Conservation (phyloP, 2,329 filamentous ascomycete genomes). For the Xylaria hypoxylon region DNA sequence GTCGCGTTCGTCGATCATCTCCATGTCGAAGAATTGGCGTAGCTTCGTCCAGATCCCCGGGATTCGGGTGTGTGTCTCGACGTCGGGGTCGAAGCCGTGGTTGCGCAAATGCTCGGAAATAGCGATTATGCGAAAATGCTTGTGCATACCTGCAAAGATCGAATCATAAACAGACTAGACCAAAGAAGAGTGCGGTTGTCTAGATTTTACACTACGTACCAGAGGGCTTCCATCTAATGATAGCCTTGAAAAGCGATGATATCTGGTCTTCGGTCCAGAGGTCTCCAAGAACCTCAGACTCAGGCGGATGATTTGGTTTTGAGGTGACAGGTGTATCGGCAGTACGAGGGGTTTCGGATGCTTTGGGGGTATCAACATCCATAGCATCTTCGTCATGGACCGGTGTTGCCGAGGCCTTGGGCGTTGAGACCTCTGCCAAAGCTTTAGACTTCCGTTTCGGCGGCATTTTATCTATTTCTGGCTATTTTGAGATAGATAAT, state of each 20-base stretch:
- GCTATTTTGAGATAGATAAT: neutral
- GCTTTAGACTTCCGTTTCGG: conserved; percentile 75
- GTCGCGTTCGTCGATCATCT: conserved; percentile 86
- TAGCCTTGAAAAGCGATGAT: conserved; percentile 89
- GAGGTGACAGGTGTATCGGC: conserved; percentile 52
- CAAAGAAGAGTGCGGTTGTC: neutral
- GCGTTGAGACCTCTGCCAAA: conserved; percentile 68
- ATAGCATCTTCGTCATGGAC: conserved; percentile 69
- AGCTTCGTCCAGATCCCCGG: conserved; percentile 94
- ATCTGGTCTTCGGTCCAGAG: conserved; percentile 97
- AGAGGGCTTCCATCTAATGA: conserved; percentile 96
- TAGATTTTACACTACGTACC: conserved; percentile 61
- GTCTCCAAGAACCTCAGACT: conserved; percentile 65
- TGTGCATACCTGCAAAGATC: conserved; percentile 78
- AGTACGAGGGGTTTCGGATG: conserved; percentile 63
- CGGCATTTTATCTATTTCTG: conserved; percentile 64
- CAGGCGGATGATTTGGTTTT: conserved; percentile 54
- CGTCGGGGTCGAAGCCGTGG: conserved; percentile 79
- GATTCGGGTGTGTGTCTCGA: conserved; percentile 83
- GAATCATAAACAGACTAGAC: neutral
- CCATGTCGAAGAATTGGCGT: conserved; percentile 83
- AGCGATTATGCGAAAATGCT: conserved; percentile 91
- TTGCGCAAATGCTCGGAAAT: conserved; percentile 84
- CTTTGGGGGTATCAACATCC: conserved; percentile 68
- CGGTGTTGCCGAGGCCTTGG: conserved; percentile 58